Base-by-base conservation (phyloP, 345 rosid genomes). In the Citrus hindsii region DNA sequence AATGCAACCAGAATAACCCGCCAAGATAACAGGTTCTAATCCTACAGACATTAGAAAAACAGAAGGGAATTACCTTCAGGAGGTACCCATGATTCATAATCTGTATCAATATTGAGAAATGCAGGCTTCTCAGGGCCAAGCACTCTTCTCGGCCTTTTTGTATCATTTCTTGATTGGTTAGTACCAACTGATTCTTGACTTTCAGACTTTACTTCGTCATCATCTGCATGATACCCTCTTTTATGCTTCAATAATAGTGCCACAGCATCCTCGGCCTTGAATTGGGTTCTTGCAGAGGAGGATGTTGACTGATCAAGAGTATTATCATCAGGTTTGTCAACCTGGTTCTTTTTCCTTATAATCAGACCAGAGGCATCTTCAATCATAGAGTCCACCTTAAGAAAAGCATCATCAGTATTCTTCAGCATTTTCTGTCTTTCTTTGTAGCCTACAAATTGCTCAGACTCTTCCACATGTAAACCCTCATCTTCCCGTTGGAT, bases 161-260 rank as follows among this genome's bases (percentile, higher is more conserved):
- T 85, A 33, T 89, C 86, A 63, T 85, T 85, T 35, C 75, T 80
- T 33, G 72, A 64, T 66, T 79, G 85, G 67, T 75, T 81, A 30
- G 38, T 71, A 76, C 77, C 77, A 16, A 79, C 22, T 33, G 18
- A 30, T 68, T 83, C 91, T 27, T 82, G 87, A n/a, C 77, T 73
- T 78, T 84, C 85, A 76, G 55, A 25, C 14, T 25, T 33, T 53
- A 42, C 88, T 69, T 82, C 88, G 0, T 83, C 83, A 38, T 85
- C 93, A 66, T 87, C 89, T 37, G 40, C 82, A 68, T 80, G 92
- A 84, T 84, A 89, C 55, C 97, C 95, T 82, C 83, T 83, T 77
- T 92, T 84, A 83, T 94, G 98, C 83, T 88, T 96, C 84, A 96
- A 85, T 65, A 96, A 80, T 76, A 94, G 84, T 77, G 99, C 97